Evolutionary conservation across 164 flowering plant genomes (phyloP).

Genomic region (Houttuynia cordata): DNA sequence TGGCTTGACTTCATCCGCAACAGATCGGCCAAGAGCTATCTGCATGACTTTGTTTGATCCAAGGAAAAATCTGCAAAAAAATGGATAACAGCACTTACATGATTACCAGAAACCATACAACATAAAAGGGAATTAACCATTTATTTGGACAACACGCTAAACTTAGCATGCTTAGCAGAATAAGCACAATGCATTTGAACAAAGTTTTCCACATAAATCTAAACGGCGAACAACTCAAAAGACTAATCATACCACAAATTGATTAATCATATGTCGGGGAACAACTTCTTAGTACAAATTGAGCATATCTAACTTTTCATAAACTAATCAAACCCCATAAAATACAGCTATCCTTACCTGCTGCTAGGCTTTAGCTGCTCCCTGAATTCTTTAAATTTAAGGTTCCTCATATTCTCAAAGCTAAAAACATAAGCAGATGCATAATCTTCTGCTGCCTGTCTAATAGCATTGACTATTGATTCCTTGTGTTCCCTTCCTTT

Average conservation of each 20-base stretch:
- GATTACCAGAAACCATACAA: neutral
- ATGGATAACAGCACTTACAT: neutral
- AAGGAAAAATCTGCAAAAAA: slow-evolving; percentile 54
- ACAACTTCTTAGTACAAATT: too few species aligned
- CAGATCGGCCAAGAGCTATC: slow-evolving; percentile 67
- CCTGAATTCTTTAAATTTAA: slow-evolving; percentile 78
- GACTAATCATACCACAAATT: too few species aligned
- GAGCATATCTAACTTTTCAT: too few species aligned
- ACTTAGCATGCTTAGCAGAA: too few species aligned
- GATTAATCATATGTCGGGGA: too few species aligned
- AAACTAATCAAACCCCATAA: too few species aligned
- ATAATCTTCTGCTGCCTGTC: slow-evolving; percentile 61
- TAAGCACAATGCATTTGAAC: too few species aligned
- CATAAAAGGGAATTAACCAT: neutral
- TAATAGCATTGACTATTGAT: slow-evolving; percentile 42
- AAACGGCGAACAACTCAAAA: too few species aligned
- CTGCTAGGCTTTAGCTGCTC: slow-evolving; percentile 57
- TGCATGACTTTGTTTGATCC: slow-evolving; percentile 96
- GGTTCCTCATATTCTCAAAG: slow-evolving; percentile 88
- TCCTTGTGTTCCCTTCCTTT: slow-evolving; percentile 86
- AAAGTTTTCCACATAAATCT: too few species aligned
- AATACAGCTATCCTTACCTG: slow-evolving; percentile 22
- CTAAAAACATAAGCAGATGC: slow-evolving; percentile 53
- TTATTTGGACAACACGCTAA: too few species aligned
- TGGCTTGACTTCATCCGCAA: slow-evolving; percentile 56